Evolutionary conservation across 305 asterid species (phyloP).

Genomic region (Rubia occidens): DNA sequence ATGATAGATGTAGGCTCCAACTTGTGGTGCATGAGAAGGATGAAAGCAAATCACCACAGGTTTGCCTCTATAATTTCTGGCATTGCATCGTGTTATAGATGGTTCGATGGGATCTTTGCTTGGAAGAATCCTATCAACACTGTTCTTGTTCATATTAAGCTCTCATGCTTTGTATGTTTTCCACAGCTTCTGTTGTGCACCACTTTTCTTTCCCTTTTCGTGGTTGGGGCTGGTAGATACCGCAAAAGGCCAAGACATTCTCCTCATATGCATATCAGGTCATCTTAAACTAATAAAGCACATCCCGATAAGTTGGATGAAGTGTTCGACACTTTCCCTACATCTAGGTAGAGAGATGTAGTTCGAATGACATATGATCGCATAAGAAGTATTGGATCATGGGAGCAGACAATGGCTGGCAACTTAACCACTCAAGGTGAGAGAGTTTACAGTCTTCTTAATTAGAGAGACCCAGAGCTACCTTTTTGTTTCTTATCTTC

Average conservation of each 20-base stretch:
- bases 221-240: too few relatives aligned
- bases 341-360: conserved; percentile 42
- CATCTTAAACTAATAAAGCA: conserved; percentile 58
- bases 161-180: too few relatives aligned
- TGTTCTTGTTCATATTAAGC: too few relatives aligned
- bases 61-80: too few relatives aligned
- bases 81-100: too few relatives aligned
- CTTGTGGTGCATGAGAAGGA: conserved; percentile 32
- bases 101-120: too few relatives aligned
- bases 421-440: conserved; percentile 64
- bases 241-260: conserved; percentile 45
- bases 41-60: too few relatives aligned
- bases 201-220: too few relatives aligned
- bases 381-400: conserved; percentile 65
- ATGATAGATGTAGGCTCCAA: conserved; percentile 87
- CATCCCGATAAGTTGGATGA: conserved; percentile 69
- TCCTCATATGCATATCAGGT: conserved; percentile 71
- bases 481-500: background rate
- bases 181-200: too few relatives aligned
- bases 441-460: conserved; percentile 33
- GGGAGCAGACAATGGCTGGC: conserved; percentile 63
- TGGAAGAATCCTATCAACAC: too few relatives aligned
- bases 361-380: conserved; percentile 72
- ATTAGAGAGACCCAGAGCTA: conserved; percentile 73
- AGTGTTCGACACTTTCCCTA: conserved; percentile 62